These are phyloP conservation scores for Yarrowia sp. DNA, from an alignment of 805 yeast species.

Conservation along the genomic window DNA sequence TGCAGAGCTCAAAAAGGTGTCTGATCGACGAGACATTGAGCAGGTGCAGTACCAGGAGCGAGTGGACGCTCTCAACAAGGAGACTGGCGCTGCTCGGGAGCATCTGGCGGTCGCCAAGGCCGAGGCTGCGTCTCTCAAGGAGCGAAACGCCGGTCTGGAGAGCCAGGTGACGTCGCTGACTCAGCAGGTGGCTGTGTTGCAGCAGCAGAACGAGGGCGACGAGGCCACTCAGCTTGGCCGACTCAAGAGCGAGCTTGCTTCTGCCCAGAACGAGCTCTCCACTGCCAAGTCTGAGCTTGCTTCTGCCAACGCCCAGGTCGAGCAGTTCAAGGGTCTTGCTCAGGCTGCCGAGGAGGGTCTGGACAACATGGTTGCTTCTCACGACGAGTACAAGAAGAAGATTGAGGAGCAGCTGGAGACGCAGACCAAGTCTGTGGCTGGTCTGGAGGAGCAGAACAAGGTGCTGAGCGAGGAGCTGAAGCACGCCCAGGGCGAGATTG, in stretches of 20 bases:
- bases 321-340: conserved; percentile 69
- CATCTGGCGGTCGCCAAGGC: conserved; percentile 55
- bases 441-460: conserved; percentile 42
- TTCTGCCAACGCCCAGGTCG: conserved; percentile 62
- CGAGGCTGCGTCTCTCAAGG: conserved; percentile 53
- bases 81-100: conserved; percentile 54
- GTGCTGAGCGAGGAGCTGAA: conserved; percentile 41
- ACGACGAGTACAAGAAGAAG: conserved; percentile 55
- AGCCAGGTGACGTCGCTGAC: conserved; percentile 48
- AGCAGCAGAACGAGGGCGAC: conserved; percentile 48
- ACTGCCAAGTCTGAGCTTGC: conserved; percentile 62
- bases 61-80: conserved; percentile 61
- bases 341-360: conserved; percentile 72
- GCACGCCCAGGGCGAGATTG: conserved; percentile 43
- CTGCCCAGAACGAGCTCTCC: conserved; percentile 53
- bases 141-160: conserved; percentile 51
- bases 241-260: conserved; percentile 47
- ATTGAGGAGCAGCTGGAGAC: conserved; percentile 42
- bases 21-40: conserved; percentile 65
- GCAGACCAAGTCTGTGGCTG: conserved; percentile 40
- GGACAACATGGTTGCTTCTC: conserved; percentile 59
- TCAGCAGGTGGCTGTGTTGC: conserved; percentile 44
- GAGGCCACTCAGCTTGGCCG: conserved; percentile 46
- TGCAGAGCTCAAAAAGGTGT: conserved; percentile 60
- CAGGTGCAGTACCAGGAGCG: conserved; percentile 65